These are phyloP conservation scores for Cicer judaicum DNA, from an alignment of 306 rosid species.

Conservation along the genomic window DNA sequence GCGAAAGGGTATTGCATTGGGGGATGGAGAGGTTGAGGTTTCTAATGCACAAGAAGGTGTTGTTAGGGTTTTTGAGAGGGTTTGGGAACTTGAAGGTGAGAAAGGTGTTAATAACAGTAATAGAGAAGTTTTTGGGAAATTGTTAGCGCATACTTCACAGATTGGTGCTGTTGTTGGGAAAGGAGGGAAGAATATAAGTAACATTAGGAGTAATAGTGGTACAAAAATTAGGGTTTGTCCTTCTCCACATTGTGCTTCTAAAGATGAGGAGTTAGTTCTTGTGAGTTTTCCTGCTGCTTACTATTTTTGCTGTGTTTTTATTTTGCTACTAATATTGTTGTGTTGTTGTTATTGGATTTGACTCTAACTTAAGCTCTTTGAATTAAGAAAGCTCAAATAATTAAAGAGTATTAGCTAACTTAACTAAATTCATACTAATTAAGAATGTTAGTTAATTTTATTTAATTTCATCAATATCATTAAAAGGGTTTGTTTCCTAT, in stretches of 20 bases:
- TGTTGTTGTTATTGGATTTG: neutral
- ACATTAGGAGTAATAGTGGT: slow-evolving; percentile 56
- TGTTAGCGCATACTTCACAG: slow-evolving; percentile 62
- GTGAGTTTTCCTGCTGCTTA: slow-evolving; percentile 45
- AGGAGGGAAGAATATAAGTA: slow-evolving; percentile 60
- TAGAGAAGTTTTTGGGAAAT: slow-evolving; percentile 49
- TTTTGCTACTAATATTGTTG: neutral
- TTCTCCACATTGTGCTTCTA: slow-evolving; percentile 51
- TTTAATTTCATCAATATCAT: no score
- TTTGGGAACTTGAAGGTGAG: slow-evolving; percentile 55
- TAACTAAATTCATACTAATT: no score
- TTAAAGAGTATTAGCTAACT: no score
- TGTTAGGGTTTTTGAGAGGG: slow-evolving; percentile 63
- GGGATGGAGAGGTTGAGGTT: slow-evolving; percentile 42
- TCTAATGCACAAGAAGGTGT: slow-evolving; percentile 66
- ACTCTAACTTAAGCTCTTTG: neutral
- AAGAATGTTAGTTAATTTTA: no score
- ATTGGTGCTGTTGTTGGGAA: slow-evolving; percentile 65
- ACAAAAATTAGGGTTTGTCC: slow-evolving; percentile 57
- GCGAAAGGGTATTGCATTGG: slow-evolving; percentile 36
- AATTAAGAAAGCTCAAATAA: neutral
- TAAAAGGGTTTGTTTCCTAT: no score
- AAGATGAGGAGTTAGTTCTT: slow-evolving; percentile 58
- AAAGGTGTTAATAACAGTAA: slow-evolving; percentile 25
- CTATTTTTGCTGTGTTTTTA: neutral